A percentile compares a stretch with the other conserved stretches of the same genome.
These are phyloP conservation scores for Ramaria sp. DNA, from an alignment of 768 basidiomycete species.

Conservation along the genomic window DNA sequence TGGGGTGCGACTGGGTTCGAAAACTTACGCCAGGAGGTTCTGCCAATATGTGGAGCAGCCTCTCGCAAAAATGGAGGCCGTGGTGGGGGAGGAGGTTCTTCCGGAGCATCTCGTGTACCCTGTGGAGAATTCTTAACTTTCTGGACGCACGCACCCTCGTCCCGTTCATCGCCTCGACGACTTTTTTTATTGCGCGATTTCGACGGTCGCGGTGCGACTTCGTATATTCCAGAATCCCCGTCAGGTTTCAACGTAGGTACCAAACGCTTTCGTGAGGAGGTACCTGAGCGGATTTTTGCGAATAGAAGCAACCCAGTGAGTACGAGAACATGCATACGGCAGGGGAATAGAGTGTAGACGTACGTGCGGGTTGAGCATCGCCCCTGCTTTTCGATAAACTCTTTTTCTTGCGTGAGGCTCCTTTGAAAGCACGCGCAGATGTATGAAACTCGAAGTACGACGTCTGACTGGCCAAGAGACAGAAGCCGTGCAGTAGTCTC, in stretches of 20 bases:
- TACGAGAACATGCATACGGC: no score
- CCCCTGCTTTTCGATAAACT: neutral
- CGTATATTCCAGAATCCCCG: neutral
- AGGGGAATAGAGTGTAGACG: neutral
- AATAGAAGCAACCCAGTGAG: no score
- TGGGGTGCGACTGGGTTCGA: neutral
- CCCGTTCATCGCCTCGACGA: neutral
- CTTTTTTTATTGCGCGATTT: neutral
- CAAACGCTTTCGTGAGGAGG: neutral
- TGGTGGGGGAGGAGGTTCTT: neutral
- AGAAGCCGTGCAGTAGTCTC: neutral
- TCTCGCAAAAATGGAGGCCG: neutral
- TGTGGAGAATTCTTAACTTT: neutral
- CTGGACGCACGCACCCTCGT: neutral
- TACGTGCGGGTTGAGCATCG: neutral
- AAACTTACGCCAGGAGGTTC: neutral
- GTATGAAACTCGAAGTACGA: neutral
- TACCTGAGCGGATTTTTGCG: neutral
- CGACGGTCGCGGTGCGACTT: constrained; percentile 1
- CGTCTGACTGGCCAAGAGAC: neutral
- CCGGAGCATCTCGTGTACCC: neutral
- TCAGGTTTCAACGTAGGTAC: neutral
- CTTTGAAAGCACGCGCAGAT: neutral
- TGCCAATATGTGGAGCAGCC: constrained; percentile 3
- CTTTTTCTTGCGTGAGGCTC: neutral